Conservation (phyloP, 345 rosid genomes). For the Psidium guajava region DNA sequence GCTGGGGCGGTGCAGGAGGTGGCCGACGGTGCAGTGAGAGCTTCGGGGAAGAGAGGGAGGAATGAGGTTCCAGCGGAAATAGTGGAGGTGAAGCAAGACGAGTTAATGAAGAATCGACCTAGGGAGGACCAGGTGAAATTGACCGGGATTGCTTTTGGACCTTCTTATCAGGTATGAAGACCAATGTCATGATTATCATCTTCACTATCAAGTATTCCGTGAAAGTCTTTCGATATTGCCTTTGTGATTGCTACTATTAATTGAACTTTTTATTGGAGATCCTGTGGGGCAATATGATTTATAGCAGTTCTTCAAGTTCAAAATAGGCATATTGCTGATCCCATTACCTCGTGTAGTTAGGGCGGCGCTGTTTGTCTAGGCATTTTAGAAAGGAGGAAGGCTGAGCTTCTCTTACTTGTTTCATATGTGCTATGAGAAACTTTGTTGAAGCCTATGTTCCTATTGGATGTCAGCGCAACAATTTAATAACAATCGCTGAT, state of each 20-base stretch:
- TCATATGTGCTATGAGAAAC: background rate
- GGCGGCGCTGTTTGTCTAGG: background rate
- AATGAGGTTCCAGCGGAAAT: conserved; percentile 55
- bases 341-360: background rate
- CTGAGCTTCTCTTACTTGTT: background rate
- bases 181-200: background rate
- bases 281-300: background rate
- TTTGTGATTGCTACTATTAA: background rate
- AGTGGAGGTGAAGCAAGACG: conserved; percentile 92
- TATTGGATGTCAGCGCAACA: background rate
- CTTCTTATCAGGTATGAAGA: conserved; percentile 63
- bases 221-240: background rate
- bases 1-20: conserved; percentile 23
- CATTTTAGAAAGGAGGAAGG: background rate
- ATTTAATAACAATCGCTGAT: background rate
- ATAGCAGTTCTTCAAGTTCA: background rate
- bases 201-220: background rate
- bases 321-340: background rate
- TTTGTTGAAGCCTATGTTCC: background rate
- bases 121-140: conserved; percentile 76
- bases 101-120: conserved; percentile 86
- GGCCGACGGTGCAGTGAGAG: conserved; percentile 23
- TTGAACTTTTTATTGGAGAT: background rate
- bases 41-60: conserved; percentile 67
- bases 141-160: conserved; percentile 95